Evolutionary conservation across 257 asterid species (phyloP).

Genomic region (Solanum dulcamara): DNA sequence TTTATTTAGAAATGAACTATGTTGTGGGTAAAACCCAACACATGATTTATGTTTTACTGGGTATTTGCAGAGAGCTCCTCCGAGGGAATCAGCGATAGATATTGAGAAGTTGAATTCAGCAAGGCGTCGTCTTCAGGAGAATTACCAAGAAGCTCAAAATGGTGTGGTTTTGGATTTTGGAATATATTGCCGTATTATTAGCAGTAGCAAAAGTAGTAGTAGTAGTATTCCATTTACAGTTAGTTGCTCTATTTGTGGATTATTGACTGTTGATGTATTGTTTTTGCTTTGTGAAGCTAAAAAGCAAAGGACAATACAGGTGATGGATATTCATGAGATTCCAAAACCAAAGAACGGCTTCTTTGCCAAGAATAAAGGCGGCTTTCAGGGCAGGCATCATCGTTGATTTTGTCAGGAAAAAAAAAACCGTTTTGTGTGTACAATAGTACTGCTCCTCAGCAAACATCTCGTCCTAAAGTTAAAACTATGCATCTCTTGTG

Average conservation of each 20-base stretch:
- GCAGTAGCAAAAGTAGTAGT: background rate
- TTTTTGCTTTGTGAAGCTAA: constrained; percentile 57
- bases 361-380: constrained; percentile 69
- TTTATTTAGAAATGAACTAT: background rate
- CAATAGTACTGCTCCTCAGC: constrained; percentile 1
- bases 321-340: constrained; percentile 93
- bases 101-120: constrained; percentile 77
- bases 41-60: background rate
- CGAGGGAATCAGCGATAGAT: constrained; percentile 46
- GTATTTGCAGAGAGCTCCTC: constrained; percentile 63
- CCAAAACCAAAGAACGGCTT: constrained; percentile 75
- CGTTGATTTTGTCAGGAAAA: constrained; percentile 30
- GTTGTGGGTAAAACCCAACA: background rate
- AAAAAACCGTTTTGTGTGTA: constrained; percentile 1
- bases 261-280: constrained; percentile 10
- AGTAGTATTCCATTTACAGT: background rate
- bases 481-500: background rate
- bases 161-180: constrained; percentile 40
- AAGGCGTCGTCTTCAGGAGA: constrained; percentile 90
- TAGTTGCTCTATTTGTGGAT: background rate
- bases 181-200: constrained; percentile 3
- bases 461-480: background rate
- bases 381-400: constrained; percentile 81
- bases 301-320: constrained; percentile 90
- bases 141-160: constrained; percentile 93